These are phyloP conservation scores for Vanrija sp. DNA, from an alignment of 1,284 basidiomycete genomes.

Conservation along the genomic window DNA sequence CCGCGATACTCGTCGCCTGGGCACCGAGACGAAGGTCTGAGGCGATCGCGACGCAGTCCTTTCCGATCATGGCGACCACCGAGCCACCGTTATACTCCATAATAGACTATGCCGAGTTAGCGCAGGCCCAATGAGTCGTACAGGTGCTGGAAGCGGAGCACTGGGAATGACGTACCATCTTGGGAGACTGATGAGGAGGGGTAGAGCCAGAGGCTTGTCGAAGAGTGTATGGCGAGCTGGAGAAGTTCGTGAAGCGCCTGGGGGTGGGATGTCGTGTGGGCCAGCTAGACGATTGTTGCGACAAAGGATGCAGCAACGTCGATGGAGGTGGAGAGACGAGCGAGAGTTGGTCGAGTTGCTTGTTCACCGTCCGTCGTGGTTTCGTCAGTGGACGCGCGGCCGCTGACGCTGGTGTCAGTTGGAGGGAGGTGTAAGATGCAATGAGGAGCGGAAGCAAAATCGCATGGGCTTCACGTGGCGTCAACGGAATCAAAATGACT, in stretches of 20 bases:
- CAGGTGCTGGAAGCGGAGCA: neutral
- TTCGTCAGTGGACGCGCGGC: neutral
- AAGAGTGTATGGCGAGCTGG: neutral
- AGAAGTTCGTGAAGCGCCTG: neutral
- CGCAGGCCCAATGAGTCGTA: neutral
- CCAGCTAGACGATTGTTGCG: too few relatives aligned
- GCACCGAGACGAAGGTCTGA: slow-evolving; percentile 88
- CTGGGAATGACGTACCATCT: slow-evolving; percentile 22
- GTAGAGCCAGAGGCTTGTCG: neutral
- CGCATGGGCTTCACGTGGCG: too few relatives aligned
- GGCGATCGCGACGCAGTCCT: slow-evolving; percentile 98
- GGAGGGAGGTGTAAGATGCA: neutral
- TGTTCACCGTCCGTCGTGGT: neutral
- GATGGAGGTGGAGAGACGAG: neutral
- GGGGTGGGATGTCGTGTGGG: neutral
- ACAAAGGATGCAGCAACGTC: too few relatives aligned
- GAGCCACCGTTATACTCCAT: slow-evolving; percentile 63
- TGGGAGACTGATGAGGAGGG: slow-evolving; percentile 9
- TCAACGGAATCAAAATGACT: too few relatives aligned
- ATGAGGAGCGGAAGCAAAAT: neutral
- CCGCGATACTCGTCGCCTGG: slow-evolving; percentile 80
- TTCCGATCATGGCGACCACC: slow-evolving; percentile 97
- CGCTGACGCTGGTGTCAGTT: neutral
- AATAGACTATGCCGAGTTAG: slow-evolving; percentile 29
- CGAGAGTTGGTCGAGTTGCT: neutral